These are phyloP conservation scores for Pythium aquatile DNA, from an alignment of 352 stramenopile species.

Conservation along the genomic window DNA sequence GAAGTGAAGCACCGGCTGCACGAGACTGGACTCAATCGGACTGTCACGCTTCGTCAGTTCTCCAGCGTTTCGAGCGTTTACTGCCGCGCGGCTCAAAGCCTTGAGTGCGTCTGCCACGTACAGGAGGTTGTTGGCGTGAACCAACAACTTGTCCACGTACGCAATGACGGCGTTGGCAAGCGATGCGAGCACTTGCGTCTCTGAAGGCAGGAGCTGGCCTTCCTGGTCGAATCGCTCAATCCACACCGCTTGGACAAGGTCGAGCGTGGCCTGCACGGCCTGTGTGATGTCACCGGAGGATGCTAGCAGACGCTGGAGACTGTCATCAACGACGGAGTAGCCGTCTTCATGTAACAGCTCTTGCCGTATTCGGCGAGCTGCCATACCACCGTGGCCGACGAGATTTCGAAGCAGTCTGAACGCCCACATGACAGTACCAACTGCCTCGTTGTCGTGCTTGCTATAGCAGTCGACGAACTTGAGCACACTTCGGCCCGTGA, in stretches of 20 bases:
- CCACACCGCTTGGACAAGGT: slow-evolving; percentile 17
- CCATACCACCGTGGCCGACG: slow-evolving; percentile 6
- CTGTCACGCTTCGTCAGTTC: background rate
- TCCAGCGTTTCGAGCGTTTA: slow-evolving; percentile 3
- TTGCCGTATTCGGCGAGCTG: slow-evolving; percentile 6
- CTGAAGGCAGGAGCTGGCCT: slow-evolving; percentile 2
- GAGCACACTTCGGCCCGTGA: background rate
- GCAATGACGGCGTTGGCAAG: background rate
- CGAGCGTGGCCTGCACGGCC: slow-evolving; percentile 6
- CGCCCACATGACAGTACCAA: background rate
- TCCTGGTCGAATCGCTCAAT: slow-evolving; percentile 20
- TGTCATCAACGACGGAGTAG: background rate
- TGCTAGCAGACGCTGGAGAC: background rate
- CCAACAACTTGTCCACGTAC: background rate
- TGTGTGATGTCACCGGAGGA: background rate
- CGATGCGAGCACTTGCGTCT: background rate
- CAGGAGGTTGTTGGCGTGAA: background rate
- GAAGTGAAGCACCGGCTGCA: slow-evolving; percentile 12
- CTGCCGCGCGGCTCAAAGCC: background rate
- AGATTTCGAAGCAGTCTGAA: slow-evolving; percentile 18
- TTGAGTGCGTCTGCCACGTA: background rate
- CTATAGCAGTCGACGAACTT: slow-evolving; percentile 1
- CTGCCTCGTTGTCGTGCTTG: background rate
- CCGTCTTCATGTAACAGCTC: slow-evolving; percentile 10
- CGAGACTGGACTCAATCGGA: background rate